These are phyloP conservation scores for Alnus glutinosa DNA, from an alignment of 306 rosid genomes.

Conservation along the genomic window DNA sequence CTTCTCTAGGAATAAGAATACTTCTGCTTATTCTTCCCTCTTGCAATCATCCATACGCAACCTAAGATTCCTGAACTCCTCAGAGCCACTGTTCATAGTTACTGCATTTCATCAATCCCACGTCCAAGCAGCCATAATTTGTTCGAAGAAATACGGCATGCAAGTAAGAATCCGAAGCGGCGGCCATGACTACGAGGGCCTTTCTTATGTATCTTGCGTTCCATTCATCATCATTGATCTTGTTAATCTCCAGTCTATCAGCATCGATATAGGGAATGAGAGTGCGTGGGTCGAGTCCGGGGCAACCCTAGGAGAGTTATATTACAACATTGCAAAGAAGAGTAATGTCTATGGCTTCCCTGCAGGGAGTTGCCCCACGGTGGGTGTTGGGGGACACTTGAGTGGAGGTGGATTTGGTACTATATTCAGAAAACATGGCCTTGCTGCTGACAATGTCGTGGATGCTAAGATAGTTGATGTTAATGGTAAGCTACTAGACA, in stretches of 20 bases:
- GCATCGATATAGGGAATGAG: neutral
- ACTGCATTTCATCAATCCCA: neutral
- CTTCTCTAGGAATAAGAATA: neutral
- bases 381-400: constrained; percentile 2
- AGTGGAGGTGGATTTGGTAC: constrained; percentile 10
- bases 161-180: neutral
- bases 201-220: constrained; percentile 1
- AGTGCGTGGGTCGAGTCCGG: constrained; percentile 1
- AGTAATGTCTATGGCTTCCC: constrained; percentile 2
- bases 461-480: constrained; percentile 10
- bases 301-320: neutral
- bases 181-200: constrained; percentile 10
- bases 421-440: constrained; percentile 7
- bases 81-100: neutral
- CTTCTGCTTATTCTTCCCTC: neutral
- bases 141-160: neutral
- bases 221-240: constrained; percentile 11
- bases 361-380: neutral
- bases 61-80: neutral
- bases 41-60: neutral
- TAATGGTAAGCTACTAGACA: neutral
- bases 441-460: constrained; percentile 4
- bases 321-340: neutral
- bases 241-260: neutral
- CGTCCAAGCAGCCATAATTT: neutral